Percentiles rank a stretch among this genome's conserved stretches.
phyloP scores from a whole-genome alignment of 2,329 filamentous ascomycete species.

The Onygenales sp. region DNA sequence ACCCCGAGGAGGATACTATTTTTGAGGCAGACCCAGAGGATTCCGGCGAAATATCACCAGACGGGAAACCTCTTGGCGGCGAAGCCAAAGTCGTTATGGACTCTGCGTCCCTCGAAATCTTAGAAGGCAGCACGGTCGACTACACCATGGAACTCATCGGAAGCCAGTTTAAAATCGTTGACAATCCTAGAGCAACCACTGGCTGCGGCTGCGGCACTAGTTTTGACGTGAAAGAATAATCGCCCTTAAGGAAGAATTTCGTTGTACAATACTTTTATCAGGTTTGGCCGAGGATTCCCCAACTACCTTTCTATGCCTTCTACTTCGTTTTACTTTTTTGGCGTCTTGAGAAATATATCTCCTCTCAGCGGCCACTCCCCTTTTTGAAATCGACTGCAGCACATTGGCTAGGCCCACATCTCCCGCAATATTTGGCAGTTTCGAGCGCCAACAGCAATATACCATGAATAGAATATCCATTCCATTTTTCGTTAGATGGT shows the following conservation, averaged over 20 bases:
- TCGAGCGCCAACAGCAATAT: too few species aligned
- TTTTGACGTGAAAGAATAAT: slow-evolving; percentile 61
- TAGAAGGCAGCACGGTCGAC: slow-evolving; percentile 91
- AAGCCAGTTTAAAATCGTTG: slow-evolving; percentile 91
- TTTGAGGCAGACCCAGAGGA: slow-evolving; percentile 56
- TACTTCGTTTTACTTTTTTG: too few species aligned
- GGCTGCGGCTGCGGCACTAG: slow-evolving; percentile 96
- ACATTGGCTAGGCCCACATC: too few species aligned
- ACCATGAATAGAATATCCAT: too few species aligned
- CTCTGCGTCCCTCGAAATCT: slow-evolving; percentile 70
- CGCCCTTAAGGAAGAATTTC: not conserved
- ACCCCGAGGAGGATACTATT: slow-evolving; percentile 73
- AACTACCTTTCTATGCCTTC: not conserved
- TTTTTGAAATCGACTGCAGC: too few species aligned
- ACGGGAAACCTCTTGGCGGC: slow-evolving; percentile 32
- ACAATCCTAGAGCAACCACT: slow-evolving; percentile 84
- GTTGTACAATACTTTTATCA: not conserved
- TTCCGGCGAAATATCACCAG: slow-evolving; percentile 10
- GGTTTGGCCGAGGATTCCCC: not conserved
- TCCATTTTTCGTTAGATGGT: too few species aligned
- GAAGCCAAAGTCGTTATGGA: slow-evolving; percentile 81
- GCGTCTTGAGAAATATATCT: too few species aligned
- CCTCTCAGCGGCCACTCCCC: too few species aligned
- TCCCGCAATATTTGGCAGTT: too few species aligned
- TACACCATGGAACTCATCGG: slow-evolving; percentile 94